These are phyloP conservation scores for Botryotinia calthae DNA, from an alignment of 2,329 filamentous ascomycete species.

Conservation along the genomic window DNA sequence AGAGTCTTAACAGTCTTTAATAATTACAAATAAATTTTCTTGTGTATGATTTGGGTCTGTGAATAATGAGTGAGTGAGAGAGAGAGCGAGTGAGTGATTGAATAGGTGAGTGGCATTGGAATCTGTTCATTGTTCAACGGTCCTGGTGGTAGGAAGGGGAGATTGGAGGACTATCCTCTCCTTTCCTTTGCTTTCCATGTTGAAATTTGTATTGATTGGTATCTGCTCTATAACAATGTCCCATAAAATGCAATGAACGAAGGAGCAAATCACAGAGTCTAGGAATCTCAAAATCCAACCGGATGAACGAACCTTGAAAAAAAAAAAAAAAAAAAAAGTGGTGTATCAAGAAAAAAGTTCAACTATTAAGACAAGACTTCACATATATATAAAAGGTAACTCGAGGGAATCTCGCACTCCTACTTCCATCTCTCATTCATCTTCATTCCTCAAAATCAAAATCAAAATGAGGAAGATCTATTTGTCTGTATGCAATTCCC, in stretches of 20 bases:
- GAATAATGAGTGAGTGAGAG: not conserved
- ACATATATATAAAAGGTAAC: not conserved
- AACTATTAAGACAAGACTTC: not conserved
- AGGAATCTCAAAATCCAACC: not conserved
- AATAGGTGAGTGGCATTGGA: not conserved
- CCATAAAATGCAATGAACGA: not conserved
- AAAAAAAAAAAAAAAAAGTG: too few species aligned
- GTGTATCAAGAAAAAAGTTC: not conserved
- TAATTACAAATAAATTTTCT: conserved; percentile 17
- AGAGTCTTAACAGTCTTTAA: conserved; percentile 19
- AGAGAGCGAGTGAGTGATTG: not conserved
- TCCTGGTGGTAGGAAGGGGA: not conserved
- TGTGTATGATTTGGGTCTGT: not conserved
- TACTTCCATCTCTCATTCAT: not conserved
- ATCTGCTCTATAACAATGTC: not conserved
- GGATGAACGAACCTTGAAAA: not conserved
- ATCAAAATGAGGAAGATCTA: too few species aligned
- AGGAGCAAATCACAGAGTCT: too few species aligned
- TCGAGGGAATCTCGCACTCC: not conserved
- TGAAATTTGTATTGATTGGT: not conserved
- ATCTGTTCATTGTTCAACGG: not conserved
- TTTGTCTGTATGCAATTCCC: too few species aligned
- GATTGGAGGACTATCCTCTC: not conserved
- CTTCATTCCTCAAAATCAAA: too few species aligned
- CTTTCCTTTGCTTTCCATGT: not conserved